Evolutionary conservation across 371 early-diverging fungal species (phyloP).

Genomic region (Apophysomyces sp.): DNA sequence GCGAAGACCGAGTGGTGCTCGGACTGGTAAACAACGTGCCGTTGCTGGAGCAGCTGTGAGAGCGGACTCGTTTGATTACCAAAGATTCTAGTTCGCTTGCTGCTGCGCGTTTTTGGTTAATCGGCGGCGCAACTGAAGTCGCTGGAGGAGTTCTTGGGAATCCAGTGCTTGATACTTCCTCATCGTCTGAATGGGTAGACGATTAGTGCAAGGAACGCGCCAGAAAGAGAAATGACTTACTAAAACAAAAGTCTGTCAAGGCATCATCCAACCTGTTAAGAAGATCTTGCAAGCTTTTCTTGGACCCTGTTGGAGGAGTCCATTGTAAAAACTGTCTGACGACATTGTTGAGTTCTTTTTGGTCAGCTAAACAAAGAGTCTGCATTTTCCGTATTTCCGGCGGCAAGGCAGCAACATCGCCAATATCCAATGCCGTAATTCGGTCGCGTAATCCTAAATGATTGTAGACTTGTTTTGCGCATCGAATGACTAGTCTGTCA

Average conservation of each 20-base stretch:
- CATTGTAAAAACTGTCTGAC: conserved; percentile 22
- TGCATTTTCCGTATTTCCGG: conserved; percentile 28
- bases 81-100: background rate
- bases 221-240: conserved; percentile 1
- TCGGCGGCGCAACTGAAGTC: background rate
- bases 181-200: conserved; percentile 3
- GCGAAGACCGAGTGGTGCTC: background rate
- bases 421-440: conserved; percentile 4
- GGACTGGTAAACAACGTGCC: background rate
- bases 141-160: background rate
- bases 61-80: conserved; percentile 6
- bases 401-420: conserved; percentile 2
- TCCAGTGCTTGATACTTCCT: background rate
- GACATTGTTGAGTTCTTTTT: conserved; percentile 7
- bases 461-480: conserved; percentile 37
- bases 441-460: conserved; percentile 29
- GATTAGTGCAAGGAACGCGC: background rate
- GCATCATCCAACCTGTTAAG: conserved; percentile 15
- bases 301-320: conserved; percentile 12
- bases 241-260: background rate
- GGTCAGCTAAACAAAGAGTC: conserved; percentile 18
- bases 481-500: conserved; percentile 15
- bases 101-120: background rate
- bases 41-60: background rate
- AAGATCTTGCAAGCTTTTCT: conserved; percentile 22